These are phyloP conservation scores for Plantago major DNA, from an alignment of 257 asterid genomes.

Conservation along the genomic window DNA sequence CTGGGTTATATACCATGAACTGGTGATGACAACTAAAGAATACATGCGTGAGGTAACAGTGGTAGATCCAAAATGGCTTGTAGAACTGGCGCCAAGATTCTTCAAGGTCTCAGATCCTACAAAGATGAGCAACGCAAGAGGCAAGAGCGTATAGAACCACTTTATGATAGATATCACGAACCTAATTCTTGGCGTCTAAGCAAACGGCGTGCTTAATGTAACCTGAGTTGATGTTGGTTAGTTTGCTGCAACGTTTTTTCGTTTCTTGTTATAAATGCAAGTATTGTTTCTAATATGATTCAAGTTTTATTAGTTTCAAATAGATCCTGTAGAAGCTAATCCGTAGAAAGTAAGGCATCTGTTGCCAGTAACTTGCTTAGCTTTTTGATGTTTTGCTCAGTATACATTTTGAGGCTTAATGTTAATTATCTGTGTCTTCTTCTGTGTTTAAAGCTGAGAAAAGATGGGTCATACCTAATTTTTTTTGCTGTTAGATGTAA, in stretches of 20 bases:
- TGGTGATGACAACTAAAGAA: slow-evolving; percentile 94
- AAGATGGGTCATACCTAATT: too few relatives aligned
- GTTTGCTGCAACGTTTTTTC: slow-evolving; percentile 16
- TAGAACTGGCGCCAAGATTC: slow-evolving; percentile 94
- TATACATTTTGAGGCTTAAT: neutral
- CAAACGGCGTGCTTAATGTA: slow-evolving; percentile 75
- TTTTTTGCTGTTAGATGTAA: too few relatives aligned
- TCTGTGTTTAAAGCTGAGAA: too few relatives aligned
- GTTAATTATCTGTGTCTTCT: too few relatives aligned
- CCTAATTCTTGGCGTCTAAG: slow-evolving; percentile 97
- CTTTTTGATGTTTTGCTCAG: neutral
- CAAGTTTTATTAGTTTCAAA: slow-evolving; percentile 1
- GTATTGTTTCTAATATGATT: slow-evolving; percentile 12
- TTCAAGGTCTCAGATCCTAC: slow-evolving; percentile 88
- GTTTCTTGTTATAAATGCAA: slow-evolving; percentile 13
- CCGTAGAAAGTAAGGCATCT: neutral
- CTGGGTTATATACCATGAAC: slow-evolving; percentile 93
- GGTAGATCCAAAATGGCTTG: slow-evolving; percentile 91
- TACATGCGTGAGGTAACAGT: slow-evolving; percentile 95
- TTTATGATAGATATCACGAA: slow-evolving; percentile 84
- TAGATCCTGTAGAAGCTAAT: neutral
- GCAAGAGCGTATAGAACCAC: slow-evolving; percentile 93
- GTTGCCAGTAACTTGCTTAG: slow-evolving; percentile 14
- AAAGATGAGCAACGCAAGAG: slow-evolving; percentile 96
- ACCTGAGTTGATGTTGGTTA: slow-evolving; percentile 19